phyloP scores from a whole-genome alignment of 176 grass and related monocot genomes.

The Lolium rigidum region DNA sequence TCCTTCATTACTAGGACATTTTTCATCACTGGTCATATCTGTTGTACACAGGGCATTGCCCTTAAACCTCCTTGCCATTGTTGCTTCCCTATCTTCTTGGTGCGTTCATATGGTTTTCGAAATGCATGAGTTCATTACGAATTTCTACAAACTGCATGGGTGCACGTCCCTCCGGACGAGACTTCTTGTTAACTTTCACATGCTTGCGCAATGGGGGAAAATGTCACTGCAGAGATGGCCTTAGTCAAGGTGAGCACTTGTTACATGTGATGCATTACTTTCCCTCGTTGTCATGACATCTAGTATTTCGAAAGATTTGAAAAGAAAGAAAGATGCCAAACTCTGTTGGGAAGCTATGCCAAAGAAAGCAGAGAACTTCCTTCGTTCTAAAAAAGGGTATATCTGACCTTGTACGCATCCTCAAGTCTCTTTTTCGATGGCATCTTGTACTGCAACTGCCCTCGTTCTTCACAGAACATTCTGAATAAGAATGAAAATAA shows the following conservation, averaged over 20 bases:
- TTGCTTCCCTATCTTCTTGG: too few relatives aligned
- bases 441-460: constrained; percentile 62
- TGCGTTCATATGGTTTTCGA: too few relatives aligned
- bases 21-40: neutral
- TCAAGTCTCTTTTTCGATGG: neutral
- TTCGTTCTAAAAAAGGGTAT: constrained; percentile 12
- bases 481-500: constrained; percentile 44
- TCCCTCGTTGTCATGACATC: neutral
- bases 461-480: constrained; percentile 36
- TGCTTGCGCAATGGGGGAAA: neutral
- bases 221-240: neutral
- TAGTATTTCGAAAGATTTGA: neutral
- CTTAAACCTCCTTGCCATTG: too few relatives aligned
- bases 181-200: neutral
- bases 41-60: too few relatives aligned
- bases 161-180: too few relatives aligned
- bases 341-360: neutral
- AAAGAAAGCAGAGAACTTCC: neutral
- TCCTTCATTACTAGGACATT: neutral
- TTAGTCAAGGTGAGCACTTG: neutral
- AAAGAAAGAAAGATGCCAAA: constrained; percentile 27
- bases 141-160: too few relatives aligned
- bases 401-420: constrained; percentile 14
- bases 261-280: neutral
- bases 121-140: too few relatives aligned